Conservation (phyloP, 805 yeast species). For the Nakazawaea populi region DNA sequence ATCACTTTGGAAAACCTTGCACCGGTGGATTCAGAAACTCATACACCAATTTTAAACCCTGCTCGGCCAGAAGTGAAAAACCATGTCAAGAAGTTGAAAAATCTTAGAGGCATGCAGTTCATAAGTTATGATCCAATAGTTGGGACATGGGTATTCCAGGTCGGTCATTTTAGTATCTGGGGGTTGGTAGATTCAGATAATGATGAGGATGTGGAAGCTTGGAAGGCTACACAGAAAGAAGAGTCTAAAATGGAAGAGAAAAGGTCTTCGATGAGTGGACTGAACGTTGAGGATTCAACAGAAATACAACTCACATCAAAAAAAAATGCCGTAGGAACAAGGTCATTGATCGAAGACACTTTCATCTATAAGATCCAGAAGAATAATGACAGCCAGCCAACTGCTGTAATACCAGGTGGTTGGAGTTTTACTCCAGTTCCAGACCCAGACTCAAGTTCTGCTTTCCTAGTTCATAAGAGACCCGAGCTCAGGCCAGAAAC, state of each 20-base stretch:
- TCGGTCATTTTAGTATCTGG: constrained; percentile 92
- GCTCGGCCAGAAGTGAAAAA: constrained; percentile 36
- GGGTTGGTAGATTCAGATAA: constrained; percentile 71
- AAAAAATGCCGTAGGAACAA: constrained; percentile 6
- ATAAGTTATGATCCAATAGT: constrained; percentile 72
- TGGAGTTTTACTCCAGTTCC: constrained; percentile 17
- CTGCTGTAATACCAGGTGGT: constrained; percentile 24
- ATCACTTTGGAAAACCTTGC: constrained; percentile 58
- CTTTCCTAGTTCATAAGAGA: constrained; percentile 7
- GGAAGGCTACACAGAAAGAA: constrained; percentile 22
- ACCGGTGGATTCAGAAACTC: constrained; percentile 32
- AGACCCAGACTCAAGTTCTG: constrained; percentile 5
- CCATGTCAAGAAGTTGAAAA: constrained; percentile 45
- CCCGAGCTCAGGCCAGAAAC: constrained; percentile 6
- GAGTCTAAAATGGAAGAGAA: constrained; percentile 19
- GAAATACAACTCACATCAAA: constrained; percentile 1
- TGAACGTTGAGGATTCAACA: constrained; percentile 14
- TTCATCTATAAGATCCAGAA: constrained; percentile 26
- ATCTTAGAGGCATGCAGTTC: constrained; percentile 66
- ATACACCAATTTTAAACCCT: constrained; percentile 21
- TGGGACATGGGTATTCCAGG: constrained; percentile 75
- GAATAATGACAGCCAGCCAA: constrained; percentile 14
- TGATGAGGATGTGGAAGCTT: constrained; percentile 45
- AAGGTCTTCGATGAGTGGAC: constrained; percentile 12
- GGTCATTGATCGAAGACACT: constrained; percentile 19